Conservation (phyloP, 495 filamentous ascomycete genomes). For the Xylaria flabelliformis region DNA sequence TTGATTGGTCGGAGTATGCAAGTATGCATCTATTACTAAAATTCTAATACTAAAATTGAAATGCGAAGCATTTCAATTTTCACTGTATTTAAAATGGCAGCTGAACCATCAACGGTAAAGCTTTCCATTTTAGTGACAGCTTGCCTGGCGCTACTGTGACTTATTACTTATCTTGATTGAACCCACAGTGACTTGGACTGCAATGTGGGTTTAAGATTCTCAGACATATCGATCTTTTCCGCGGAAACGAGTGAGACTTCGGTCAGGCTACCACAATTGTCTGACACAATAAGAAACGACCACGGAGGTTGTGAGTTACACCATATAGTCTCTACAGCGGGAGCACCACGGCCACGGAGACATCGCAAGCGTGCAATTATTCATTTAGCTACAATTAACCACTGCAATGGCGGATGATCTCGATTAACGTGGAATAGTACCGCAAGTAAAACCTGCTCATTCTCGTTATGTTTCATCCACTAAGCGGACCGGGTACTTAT, state of each 20-base stretch:
- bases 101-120: too few species aligned
- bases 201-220: neutral
- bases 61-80: too few species aligned
- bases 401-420: neutral
- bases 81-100: too few species aligned
- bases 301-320: too few species aligned
- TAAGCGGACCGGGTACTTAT: constrained; percentile 61
- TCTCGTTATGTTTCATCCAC: neutral
- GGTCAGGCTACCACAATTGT: neutral
- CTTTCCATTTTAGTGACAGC: too few species aligned
- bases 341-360: too few species aligned
- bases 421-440: neutral
- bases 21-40: too few species aligned
- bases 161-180: neutral
- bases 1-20: too few species aligned
- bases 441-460: neutral
- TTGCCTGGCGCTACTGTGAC: too few species aligned
- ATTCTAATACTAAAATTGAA: too few species aligned
- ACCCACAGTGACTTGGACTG: neutral
- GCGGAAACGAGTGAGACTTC: neutral
- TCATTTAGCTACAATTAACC: neutral
- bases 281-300: neutral
- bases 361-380: neutral
- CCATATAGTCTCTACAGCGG: too few species aligned
- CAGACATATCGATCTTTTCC: neutral